Percentiles rank a stretch among this genome's conserved stretches.
Conservation (phyloP, 441 rosid species). For the Populus tomentosa region DNA sequence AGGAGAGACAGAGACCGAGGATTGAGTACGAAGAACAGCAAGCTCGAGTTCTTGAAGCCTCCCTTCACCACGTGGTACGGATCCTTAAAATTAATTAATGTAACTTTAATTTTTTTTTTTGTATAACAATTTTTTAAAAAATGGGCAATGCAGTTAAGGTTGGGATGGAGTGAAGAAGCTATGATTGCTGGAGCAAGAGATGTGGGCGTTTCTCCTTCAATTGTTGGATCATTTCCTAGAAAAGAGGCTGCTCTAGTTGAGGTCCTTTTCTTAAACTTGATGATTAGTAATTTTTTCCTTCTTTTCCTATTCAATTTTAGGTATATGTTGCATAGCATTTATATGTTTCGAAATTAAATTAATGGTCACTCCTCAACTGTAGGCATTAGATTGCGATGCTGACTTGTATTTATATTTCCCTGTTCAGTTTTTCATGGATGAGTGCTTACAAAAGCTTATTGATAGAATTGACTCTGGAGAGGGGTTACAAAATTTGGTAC, state of each 20-base stretch:
- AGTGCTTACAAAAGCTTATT: conserved; percentile 67
- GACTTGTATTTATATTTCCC: conserved; percentile 6
- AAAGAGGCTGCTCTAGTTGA: conserved; percentile 86
- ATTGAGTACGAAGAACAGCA: conserved; percentile 70
- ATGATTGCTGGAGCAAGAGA: conserved; percentile 92
- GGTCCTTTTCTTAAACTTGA: conserved; percentile 30
- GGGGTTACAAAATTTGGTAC: conserved; percentile 48
- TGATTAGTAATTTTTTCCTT: not conserved
- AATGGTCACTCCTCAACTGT: not conserved
- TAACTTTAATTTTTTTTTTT: not conserved
- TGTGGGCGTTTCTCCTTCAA: conserved; percentile 74
- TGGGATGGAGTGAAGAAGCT: conserved; percentile 86
- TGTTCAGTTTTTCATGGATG: conserved; percentile 87
- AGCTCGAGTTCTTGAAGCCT: conserved; percentile 69
- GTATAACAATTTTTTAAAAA: too few relatives aligned
- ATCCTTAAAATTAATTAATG: not conserved
- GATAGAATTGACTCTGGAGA: conserved; percentile 64
- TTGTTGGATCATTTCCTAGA: conserved; percentile 73
- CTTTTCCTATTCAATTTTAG: too few relatives aligned
- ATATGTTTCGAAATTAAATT: too few relatives aligned
- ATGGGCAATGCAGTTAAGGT: conserved; percentile 35
- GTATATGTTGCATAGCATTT: not conserved
- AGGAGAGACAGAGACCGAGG: conserved; percentile 40
- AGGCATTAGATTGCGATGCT: not conserved
- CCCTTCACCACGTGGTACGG: conserved; percentile 77